A percentile compares a stretch with the other conserved stretches of the same genome.
Conservation (phyloP, 2,329 filamentous ascomycete genomes). For the Chaetomium strumarium region DNA sequence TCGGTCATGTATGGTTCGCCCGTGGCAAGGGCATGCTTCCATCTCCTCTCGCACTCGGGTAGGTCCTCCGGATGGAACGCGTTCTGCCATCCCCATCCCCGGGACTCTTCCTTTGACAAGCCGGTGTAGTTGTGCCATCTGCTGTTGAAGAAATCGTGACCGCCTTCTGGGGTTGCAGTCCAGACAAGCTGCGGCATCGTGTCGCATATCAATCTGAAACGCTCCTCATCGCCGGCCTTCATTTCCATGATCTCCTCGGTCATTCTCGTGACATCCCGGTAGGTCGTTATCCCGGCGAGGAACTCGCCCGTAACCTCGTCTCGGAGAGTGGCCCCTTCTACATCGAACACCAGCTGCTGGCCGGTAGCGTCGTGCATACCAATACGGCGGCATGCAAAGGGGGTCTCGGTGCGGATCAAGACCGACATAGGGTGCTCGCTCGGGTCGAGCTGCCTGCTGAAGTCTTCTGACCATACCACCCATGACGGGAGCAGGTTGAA, state of each 20-base stretch:
- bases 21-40: constrained; percentile 58
- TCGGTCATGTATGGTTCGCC: constrained; percentile 65
- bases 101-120: constrained; percentile 53
- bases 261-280: constrained; percentile 66
- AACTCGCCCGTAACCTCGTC: constrained; percentile 66
- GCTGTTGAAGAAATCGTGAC: constrained; percentile 67
- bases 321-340: constrained; percentile 59
- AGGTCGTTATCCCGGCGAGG: constrained; percentile 64
- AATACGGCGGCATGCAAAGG: constrained; percentile 54
- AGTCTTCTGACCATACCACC: constrained; percentile 60
- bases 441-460: constrained; percentile 49
- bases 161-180: constrained; percentile 62
- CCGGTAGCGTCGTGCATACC: constrained; percentile 54
- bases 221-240: constrained; percentile 63
- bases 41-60: constrained; percentile 46
- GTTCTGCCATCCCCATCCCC: constrained; percentile 56
- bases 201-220: constrained; percentile 71
- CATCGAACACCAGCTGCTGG: constrained; percentile 55
- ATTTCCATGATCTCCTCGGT: constrained; percentile 64
- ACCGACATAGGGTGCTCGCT: constrained; percentile 63
- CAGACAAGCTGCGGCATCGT: constrained; percentile 68
- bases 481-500: constrained; percentile 56
- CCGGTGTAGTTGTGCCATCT: constrained; percentile 80
- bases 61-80: constrained; percentile 69
- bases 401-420: constrained; percentile 54